Evolutionary conservation across 768 basidiomycete genomes (phyloP).

Genomic region (Leccinum truebloodii): DNA sequence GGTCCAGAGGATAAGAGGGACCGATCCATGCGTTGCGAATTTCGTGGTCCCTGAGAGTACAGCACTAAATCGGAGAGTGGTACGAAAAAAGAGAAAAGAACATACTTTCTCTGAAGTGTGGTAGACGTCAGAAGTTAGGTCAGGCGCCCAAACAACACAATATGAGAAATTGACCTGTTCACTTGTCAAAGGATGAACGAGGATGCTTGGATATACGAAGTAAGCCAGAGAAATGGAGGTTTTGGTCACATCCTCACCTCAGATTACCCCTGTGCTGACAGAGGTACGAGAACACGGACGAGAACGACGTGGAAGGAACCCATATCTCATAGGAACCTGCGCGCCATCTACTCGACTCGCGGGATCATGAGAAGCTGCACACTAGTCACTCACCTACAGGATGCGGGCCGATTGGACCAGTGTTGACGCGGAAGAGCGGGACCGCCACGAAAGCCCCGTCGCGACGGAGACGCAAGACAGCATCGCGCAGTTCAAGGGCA

Average conservation of each 20-base stretch:
- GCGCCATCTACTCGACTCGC: neutral
- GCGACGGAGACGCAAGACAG: constrained; percentile 65
- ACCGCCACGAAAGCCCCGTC: constrained; percentile 83
- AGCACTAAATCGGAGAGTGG: neutral
- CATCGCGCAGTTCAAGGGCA: constrained; percentile 68
- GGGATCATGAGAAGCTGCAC: neutral
- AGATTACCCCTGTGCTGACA: constrained; percentile 64
- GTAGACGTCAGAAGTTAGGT: neutral
- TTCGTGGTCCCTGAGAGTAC: constrained; percentile 60
- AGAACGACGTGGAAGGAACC: constrained; percentile 74
- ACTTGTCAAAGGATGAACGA: constrained; percentile 73
- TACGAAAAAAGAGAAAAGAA: neutral
- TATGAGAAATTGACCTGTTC: constrained; percentile 52
- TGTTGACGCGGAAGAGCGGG: constrained; percentile 71
- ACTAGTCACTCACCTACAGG: constrained; percentile 57
- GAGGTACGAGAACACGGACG: constrained; percentile 75
- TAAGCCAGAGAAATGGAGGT: neutral
- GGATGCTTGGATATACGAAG: constrained; percentile 48
- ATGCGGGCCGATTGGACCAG: constrained; percentile 70
- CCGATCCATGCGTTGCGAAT: constrained; percentile 74
- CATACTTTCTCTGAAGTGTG: constrained; percentile 51
- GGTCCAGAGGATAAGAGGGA: constrained; percentile 65
- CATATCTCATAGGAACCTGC: constrained; percentile 82
- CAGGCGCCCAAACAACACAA: neutral
- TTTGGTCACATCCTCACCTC: constrained; percentile 45